Percentiles rank a stretch among this genome's conserved stretches.
phyloP scores from a whole-genome alignment of 257 asterid genomes.

The Striga asiatica region DNA sequence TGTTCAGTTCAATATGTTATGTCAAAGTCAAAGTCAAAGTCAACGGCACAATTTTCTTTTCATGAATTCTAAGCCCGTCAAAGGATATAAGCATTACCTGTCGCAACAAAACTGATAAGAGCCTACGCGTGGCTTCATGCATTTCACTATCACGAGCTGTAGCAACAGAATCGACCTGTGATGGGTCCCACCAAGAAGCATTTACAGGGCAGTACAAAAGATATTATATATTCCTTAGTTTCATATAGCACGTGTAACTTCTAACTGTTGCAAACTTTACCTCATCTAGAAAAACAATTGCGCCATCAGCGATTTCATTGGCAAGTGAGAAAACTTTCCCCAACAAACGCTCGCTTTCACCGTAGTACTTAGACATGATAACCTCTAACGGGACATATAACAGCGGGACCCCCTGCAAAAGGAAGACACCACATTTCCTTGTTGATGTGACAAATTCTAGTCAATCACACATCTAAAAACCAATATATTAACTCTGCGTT shows the following conservation, averaged over 20 bases:
- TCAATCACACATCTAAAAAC: too few relatives aligned
- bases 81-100: conserved; percentile 47
- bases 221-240: too few relatives aligned
- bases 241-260: conserved; percentile 6
- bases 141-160: conserved; percentile 84
- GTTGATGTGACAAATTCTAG: background rate
- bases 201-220: background rate
- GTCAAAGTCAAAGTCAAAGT: too few relatives aligned
- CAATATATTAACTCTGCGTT: background rate
- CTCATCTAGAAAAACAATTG: conserved; percentile 89
- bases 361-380: conserved; percentile 85
- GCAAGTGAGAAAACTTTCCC: conserved; percentile 92
- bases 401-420: conserved; percentile 74
- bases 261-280: conserved; percentile 25
- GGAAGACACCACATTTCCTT: conserved; percentile 6
- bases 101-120: conserved; percentile 75
- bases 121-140: conserved; percentile 92
- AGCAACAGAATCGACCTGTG: conserved; percentile 92
- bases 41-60: background rate
- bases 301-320: conserved; percentile 73
- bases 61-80: background rate
- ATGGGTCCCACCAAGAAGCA: conserved; percentile 7
- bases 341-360: conserved; percentile 88
- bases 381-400: conserved; percentile 88
- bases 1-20: too few relatives aligned